Percentiles rank a stretch among this genome's conserved stretches.
phyloP scores from a whole-genome alignment of 2,329 filamentous ascomycete genomes.

The Myriosclerotinia scirpicola region DNA sequence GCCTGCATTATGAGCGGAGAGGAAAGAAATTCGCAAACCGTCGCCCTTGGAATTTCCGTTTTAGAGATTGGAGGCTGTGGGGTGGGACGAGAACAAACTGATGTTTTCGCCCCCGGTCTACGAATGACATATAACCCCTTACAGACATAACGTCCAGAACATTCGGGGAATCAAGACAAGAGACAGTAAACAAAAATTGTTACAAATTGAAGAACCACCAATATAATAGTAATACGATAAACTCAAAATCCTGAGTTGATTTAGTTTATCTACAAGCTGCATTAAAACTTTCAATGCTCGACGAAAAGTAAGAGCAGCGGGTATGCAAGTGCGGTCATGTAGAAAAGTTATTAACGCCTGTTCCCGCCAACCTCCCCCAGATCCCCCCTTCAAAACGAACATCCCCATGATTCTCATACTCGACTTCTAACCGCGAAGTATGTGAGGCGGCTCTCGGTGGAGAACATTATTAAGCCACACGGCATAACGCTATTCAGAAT shows the following conservation, averaged over 20 bases:
- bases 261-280: slow-evolving; percentile 22
- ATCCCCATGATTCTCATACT: slow-evolving; percentile 20
- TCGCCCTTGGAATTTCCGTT: slow-evolving; percentile 12
- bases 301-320: slow-evolving; percentile 21
- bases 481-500: slow-evolving; percentile 24
- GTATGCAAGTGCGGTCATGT: slow-evolving; percentile 24
- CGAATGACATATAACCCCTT: neutral
- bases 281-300: slow-evolving; percentile 24
- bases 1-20: slow-evolving; percentile 6
- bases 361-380: slow-evolving; percentile 1
- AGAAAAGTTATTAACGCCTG: slow-evolving; percentile 21
- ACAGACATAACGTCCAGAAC: neutral
- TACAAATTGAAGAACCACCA: neutral
- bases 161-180: neutral
- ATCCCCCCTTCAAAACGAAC: slow-evolving; percentile 6
- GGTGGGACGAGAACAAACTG: slow-evolving; percentile 11
- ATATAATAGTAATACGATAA: neutral
- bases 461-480: slow-evolving; percentile 15
- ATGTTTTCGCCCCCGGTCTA: slow-evolving; percentile 3
- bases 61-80: neutral
- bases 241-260: slow-evolving; percentile 18
- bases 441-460: slow-evolving; percentile 4
- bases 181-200: neutral
- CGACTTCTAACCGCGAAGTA: slow-evolving; percentile 8
- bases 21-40: neutral